Base-by-base conservation (phyloP, 1,284 basidiomycete genomes). In the Sanghuangporus sanghuang region DNA sequence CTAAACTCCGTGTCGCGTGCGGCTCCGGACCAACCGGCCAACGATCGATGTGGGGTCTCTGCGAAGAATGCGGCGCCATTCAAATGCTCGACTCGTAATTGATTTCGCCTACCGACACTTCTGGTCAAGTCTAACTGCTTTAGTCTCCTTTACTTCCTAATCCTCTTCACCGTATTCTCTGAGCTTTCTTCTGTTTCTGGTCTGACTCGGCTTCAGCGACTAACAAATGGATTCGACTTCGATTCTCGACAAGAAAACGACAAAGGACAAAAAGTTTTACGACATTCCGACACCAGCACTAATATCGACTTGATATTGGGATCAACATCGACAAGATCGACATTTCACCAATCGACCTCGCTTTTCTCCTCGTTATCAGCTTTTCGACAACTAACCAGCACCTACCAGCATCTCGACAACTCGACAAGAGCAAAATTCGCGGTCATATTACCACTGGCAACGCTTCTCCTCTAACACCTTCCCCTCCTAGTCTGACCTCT, bases 31-130 rank as follows among this genome's bases (percentile, higher is more conserved):
- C 79, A 64, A 82, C 82, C 64, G 87, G 86, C 67, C 79, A 80
- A 72, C 79, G 86, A 68, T 86, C 89, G 35, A 92, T 93, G 87
- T 93, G 90, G 90, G 88, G 86, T 68, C 86, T 89, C 73, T 93
- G 90, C 74, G 88, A 92, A 79, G 82, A 91, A 78, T 93, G 90
- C 72, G 90, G 90, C 74, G 86, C 90, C 63, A 91, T 93, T 73
- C 89, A 89, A 69, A 92, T 92, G 86, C 87, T 93, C 75, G 86
- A 90, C 73, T 81, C 80, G 74, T 86, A 89, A 73, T 87, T 21
- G 27, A 14, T 48, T 38, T 49, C 55, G 48, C 42, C 40, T 40
- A 14, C 16, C 49, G 16, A 40, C 59, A 40, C 12, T 58, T 14
- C 27, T 53, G 16, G 18, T 16, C 18, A 38, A 39, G 36, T 53